Evolutionary conservation across 2,329 filamentous ascomycete species (phyloP), one percentile per base, ranked within the genome.

Genomic region (Knufia petricola): DNA sequence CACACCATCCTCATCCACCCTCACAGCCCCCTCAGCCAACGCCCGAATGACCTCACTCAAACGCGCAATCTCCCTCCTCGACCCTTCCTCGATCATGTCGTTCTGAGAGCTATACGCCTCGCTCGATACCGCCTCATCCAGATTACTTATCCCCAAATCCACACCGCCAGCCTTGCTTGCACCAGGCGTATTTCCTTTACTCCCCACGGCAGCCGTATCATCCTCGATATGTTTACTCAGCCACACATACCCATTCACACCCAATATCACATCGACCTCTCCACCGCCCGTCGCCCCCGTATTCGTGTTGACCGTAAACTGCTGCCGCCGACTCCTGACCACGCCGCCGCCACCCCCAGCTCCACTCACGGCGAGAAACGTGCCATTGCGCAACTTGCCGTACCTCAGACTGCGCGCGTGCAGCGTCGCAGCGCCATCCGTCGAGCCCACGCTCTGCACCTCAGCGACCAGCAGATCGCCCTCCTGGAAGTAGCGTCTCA

Each of bases 181-280:
- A n/a, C n/a, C n/a, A 21, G 23, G 60, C 65, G 15, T 63, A 63
- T 2, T 60, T 65, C 24, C 4, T 3, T 7, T 26, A 7, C 21
- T 34, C 47, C 56, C 60, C 43, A 67, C 66, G n/a, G 75, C 74
- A 20, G 12, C 15, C 2, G 19, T 12, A 41, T 23, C 12, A 30
- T 75, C 76, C 56, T 85, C 81, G 6, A 84, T 70, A 59, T 94
- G 87, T 69, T 87, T 89, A 66, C 83, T 82, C 61, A 96, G 89
- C 85, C 87, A 98, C 50, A 96, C 88, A 64, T 94, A 96, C 1
- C 92, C 92, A 61, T 98, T 98, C 32, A 98, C 92, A 2, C 92
- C 92, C 1, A 98, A 73, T 46, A 95, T 77, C 6, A 96, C 80
- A 62, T 95, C 87, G 23, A 98, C 78, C 41, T 81, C 78, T 54